Evolutionary conservation across 257 asterid species (phyloP).

Genomic region (Mitragyna speciosa): DNA sequence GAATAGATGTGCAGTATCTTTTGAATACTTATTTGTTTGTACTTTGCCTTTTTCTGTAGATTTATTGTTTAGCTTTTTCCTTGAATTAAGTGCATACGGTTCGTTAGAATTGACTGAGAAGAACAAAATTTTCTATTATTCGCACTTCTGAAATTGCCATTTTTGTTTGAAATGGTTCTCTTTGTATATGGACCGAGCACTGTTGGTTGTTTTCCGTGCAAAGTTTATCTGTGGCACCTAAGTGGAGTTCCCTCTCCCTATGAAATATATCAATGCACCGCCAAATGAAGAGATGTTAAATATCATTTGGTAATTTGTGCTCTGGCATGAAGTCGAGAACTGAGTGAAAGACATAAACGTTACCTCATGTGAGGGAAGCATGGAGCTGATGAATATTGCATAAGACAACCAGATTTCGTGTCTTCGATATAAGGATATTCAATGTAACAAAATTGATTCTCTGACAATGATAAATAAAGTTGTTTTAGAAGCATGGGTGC

Average conservation of each 20-base stretch:
- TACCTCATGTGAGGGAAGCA: background rate
- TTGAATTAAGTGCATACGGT: too few species aligned
- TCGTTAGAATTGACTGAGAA: too few species aligned
- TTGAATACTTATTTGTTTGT: too few species aligned
- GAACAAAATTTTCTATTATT: too few species aligned
- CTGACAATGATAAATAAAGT: background rate
- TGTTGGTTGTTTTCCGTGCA: too few species aligned
- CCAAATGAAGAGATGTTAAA: too few species aligned
- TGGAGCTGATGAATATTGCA: background rate
- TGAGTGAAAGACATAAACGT: background rate
- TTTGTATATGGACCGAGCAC: background rate
- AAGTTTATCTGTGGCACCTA: background rate
- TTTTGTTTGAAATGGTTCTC: background rate
- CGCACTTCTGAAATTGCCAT: too few species aligned
- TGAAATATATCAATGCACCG: too few species aligned
- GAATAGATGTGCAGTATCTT: background rate
- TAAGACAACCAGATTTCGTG: background rate
- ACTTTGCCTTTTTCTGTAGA: background rate
- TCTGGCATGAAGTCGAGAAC: background rate
- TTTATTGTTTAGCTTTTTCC: too few species aligned
- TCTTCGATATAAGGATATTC: background rate
- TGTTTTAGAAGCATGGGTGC: background rate
- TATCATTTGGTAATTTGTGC: background rate
- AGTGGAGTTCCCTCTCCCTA: too few species aligned
- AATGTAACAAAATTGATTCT: background rate